Percentiles rank a stretch among this genome's conserved stretches.
phyloP scores from a whole-genome alignment of 2,329 filamentous ascomycete species.

The Cladophialophora carrionii region DNA sequence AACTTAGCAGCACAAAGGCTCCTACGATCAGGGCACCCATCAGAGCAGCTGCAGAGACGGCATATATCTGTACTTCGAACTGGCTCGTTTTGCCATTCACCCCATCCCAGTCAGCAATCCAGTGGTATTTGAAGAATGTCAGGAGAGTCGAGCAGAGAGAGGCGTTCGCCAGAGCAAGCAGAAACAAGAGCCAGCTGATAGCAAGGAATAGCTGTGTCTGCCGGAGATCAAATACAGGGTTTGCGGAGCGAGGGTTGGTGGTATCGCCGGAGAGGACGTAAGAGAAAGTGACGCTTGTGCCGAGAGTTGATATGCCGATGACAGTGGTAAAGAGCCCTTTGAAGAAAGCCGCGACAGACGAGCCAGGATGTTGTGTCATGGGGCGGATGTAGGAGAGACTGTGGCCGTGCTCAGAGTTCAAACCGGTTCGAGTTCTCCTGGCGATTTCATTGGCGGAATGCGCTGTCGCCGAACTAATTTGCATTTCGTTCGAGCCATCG shows the following conservation, averaged over 20 bases:
- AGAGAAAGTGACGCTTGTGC: conserved; percentile 38
- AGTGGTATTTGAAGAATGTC: conserved; percentile 38
- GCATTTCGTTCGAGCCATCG: neutral
- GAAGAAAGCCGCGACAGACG: conserved; percentile 37
- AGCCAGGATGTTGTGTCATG: conserved; percentile 35
- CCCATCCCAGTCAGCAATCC: conserved; percentile 38
- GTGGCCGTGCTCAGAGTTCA: conserved; percentile 35
- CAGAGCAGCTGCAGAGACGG: conserved; percentile 32
- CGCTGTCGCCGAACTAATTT: neutral
- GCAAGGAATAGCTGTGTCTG: conserved; percentile 36
- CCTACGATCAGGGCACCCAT: conserved; percentile 35
- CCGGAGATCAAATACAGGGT: conserved; percentile 23
- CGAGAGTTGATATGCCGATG: conserved; percentile 37
- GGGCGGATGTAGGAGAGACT: conserved; percentile 31
- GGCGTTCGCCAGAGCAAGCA: conserved; percentile 38
- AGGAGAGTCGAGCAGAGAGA: conserved; percentile 37
- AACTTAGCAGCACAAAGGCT: conserved; percentile 37
- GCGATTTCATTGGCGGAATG: conserved; percentile 2
- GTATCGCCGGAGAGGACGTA: conserved; percentile 37
- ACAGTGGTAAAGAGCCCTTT: conserved; percentile 38
- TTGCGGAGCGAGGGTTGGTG: conserved; percentile 13
- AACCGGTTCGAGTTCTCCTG: conserved; percentile 19
- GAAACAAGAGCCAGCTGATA: conserved; percentile 39
- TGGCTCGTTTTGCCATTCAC: conserved; percentile 33
- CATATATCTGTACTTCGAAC: conserved; percentile 37